Evolutionary conservation across 768 basidiomycete species (phyloP).

Genomic region (Xerocomus brunneocitrinus): DNA sequence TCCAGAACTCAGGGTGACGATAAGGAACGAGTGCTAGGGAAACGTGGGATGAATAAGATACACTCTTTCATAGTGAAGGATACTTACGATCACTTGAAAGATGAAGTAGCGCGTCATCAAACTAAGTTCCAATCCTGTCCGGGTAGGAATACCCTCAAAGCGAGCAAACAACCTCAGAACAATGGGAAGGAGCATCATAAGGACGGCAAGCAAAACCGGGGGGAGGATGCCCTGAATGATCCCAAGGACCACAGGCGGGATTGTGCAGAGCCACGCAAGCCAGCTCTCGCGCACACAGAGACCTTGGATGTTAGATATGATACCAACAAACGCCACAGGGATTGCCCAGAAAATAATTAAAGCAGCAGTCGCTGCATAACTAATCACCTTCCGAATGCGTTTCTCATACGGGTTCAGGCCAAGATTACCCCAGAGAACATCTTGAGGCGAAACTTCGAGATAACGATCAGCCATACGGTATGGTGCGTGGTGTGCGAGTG

Average conservation of each 20-base stretch:
- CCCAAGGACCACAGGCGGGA: conserved; percentile 64
- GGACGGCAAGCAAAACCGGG: conserved; percentile 78
- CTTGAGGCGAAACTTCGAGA: conserved; percentile 79
- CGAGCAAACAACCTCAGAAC: conserved; percentile 73
- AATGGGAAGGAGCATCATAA: conserved; percentile 89
- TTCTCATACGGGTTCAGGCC: conserved; percentile 86
- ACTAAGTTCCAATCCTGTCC: conserved; percentile 78
- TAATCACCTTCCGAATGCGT: conserved; percentile 59
- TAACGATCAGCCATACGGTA: conserved; percentile 75
- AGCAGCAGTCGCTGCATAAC: conserved; percentile 71
- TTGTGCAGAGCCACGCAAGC: conserved; percentile 79
- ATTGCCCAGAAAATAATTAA: conserved; percentile 87
- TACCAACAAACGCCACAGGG: conserved; percentile 84
- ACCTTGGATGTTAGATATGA: conserved; percentile 72
- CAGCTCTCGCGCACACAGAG: conserved; percentile 63
- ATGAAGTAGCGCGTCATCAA: conserved; percentile 91
- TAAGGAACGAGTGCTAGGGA: conserved; percentile 84
- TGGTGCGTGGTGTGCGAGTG: conserved; percentile 73
- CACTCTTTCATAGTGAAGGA: background rate
- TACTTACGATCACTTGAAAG: conserved; percentile 84
- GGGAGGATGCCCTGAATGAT: conserved; percentile 89
- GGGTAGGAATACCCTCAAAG: conserved; percentile 88
- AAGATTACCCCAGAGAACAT: conserved; percentile 92
- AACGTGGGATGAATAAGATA: background rate
- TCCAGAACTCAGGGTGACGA: conserved; percentile 82